A percentile compares a stretch with the other conserved stretches of the same genome.
phyloP scores from a whole-genome alignment of 805 yeast species.

The Candida parachauliodes region DNA sequence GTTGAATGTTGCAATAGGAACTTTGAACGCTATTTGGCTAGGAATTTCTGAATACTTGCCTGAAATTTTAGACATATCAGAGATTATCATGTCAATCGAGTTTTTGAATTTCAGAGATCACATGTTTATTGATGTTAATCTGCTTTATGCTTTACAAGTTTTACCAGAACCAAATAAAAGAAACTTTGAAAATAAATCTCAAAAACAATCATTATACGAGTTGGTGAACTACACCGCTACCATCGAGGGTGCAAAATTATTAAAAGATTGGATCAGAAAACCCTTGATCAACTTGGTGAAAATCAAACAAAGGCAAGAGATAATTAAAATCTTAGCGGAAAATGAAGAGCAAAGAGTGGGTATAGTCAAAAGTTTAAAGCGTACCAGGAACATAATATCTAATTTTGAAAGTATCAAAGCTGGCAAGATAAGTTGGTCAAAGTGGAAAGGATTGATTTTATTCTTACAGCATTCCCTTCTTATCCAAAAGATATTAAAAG shows the following conservation, averaged over 20 bases:
- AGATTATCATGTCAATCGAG: background rate
- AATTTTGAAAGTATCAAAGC: conserved; percentile 2
- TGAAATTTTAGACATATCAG: background rate
- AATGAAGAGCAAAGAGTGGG: conserved; percentile 1
- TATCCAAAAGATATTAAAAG: background rate
- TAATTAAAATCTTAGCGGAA: conserved; percentile 1
- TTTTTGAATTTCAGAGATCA: conserved; percentile 2
- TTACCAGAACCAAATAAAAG: conserved; percentile 1
- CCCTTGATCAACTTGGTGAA: conserved; percentile 5
- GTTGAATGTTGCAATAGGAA: conserved; percentile 5
- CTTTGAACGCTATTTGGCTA: conserved; percentile 4
- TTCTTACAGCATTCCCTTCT: conserved; percentile 7
- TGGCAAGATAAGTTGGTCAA: conserved; percentile 8
- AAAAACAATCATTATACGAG: conserved; percentile 6
- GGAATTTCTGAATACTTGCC: conserved; percentile 1
- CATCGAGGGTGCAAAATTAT: conserved; percentile 5
- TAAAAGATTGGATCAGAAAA: conserved; percentile 10
- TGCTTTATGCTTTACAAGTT: conserved; percentile 8
- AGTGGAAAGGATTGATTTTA: conserved; percentile 7
- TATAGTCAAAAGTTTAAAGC: conserved; percentile 4
- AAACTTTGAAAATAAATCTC: background rate
- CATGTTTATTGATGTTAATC: conserved; percentile 11
- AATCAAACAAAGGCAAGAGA: conserved; percentile 4
- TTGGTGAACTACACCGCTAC: conserved; percentile 7
- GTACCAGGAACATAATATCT: conserved; percentile 1